Percentiles rank a stretch among this genome's conserved stretches.
Evolutionary conservation across 75 land plant genomes (phyloP).

Genomic region (Cupressus sempervirens): DNA sequence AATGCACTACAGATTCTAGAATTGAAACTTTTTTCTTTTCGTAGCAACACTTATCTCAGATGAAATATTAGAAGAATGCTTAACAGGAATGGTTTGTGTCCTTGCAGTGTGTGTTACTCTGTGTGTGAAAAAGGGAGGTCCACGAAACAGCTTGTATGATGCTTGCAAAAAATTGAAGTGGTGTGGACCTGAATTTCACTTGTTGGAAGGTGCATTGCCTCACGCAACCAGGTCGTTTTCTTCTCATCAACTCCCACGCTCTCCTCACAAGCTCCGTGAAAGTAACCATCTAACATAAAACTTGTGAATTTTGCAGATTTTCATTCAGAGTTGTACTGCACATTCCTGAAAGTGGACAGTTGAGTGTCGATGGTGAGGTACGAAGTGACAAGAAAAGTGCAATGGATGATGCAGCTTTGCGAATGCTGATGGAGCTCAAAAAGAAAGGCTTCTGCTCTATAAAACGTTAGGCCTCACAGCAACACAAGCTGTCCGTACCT

Average conservation of each 20-base stretch:
- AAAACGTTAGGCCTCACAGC: neutral
- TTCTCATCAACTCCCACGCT: neutral
- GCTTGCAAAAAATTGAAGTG: conserved; percentile 50
- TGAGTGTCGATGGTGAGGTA: conserved; percentile 38
- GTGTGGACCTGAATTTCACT: conserved; percentile 42
- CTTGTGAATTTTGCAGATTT: conserved; percentile 31
- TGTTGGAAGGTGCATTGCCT: neutral
- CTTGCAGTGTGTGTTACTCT: conserved; percentile 32
- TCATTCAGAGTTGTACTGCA: conserved; percentile 37
- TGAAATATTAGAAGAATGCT: neutral
- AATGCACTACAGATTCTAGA: neutral
- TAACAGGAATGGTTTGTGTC: neutral
- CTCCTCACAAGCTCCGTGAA: neutral
- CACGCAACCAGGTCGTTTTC: neutral
- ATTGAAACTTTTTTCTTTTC: neutral
- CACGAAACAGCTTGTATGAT: conserved; percentile 39
- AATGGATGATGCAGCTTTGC: conserved; percentile 52
- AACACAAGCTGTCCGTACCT: too few species aligned
- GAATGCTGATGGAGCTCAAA: conserved; percentile 48
- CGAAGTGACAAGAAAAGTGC: conserved; percentile 64
- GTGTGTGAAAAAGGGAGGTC: conserved; percentile 54
- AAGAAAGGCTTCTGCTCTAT: conserved; percentile 32
- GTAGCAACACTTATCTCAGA: neutral
- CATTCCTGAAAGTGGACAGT: conserved; percentile 30
- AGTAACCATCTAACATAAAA: neutral